Percentiles rank a stretch among this genome's conserved stretches.
Evolutionary conservation across 2,329 filamentous ascomycete species (phyloP).

Genomic region (Pezizomycotina sp.): DNA sequence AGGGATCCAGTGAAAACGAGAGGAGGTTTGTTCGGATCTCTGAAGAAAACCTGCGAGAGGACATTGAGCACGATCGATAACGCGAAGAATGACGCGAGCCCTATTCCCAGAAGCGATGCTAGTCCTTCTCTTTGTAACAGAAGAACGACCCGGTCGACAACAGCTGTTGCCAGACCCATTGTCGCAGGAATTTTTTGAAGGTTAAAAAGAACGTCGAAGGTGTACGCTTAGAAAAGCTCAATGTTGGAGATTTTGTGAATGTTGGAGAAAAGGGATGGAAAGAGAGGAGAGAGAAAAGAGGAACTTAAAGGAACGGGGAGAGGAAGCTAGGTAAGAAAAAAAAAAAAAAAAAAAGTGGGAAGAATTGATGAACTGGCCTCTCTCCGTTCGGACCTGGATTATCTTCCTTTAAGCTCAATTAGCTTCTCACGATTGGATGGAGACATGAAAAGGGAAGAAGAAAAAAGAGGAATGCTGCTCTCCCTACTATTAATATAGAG

Average conservation of each 20-base stretch:
- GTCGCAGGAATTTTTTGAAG: slow-evolving; percentile 11
- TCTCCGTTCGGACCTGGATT: too few relatives aligned
- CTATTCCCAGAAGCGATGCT: too few relatives aligned
- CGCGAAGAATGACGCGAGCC: slow-evolving; percentile 8
- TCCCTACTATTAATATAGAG: slow-evolving; percentile 9
- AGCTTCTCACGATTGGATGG: too few relatives aligned
- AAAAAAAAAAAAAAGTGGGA: slow-evolving; percentile 1
- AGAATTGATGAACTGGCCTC: too few relatives aligned
- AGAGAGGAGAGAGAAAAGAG: slow-evolving; percentile 1
- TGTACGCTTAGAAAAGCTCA: too few relatives aligned
- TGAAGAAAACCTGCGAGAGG: slow-evolving; percentile 60
- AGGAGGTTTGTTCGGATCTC: slow-evolving; percentile 65
- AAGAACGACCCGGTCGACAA: slow-evolving; percentile 54
- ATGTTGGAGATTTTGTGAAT: too few relatives aligned
- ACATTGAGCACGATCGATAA: slow-evolving; percentile 62
- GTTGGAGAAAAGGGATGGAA: slow-evolving; percentile 1
- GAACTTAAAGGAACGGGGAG: slow-evolving; percentile 1
- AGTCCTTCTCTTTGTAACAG: slow-evolving; percentile 54
- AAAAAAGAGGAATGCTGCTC: slow-evolving; percentile 3
- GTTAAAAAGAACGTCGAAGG: too few relatives aligned
- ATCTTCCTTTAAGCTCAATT: too few relatives aligned
- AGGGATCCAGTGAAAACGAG: slow-evolving; percentile 69
- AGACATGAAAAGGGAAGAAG: background rate
- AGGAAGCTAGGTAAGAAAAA: background rate
- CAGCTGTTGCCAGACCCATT: slow-evolving; percentile 43